A percentile compares a stretch with the other conserved stretches of the same genome.
phyloP scores from a whole-genome alignment of 2,329 filamentous ascomycete genomes.

The Diaporthe velutina region DNA sequence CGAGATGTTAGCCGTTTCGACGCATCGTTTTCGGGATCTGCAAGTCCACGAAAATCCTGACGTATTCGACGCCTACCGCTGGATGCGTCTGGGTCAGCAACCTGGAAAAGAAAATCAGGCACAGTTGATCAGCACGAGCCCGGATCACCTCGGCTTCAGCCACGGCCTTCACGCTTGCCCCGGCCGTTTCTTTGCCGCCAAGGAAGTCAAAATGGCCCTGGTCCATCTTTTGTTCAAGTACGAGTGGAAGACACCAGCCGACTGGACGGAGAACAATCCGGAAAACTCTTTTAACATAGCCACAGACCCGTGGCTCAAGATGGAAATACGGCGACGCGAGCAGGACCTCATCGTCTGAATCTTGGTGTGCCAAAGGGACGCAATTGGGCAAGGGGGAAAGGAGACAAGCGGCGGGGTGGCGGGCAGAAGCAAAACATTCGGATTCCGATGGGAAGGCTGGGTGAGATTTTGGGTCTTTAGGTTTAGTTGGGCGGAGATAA shows the following conservation, averaged over 20 bases:
- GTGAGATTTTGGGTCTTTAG: too few relatives aligned
- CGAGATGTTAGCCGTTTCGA: background rate
- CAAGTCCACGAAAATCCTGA: conserved; percentile 44
- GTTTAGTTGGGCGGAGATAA: too few relatives aligned
- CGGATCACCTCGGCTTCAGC: conserved; percentile 53
- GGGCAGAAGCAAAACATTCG: too few relatives aligned
- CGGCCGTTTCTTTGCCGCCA: conserved; percentile 56
- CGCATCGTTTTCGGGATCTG: conserved; percentile 40
- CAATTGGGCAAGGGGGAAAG: too few relatives aligned
- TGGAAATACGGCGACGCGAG: background rate
- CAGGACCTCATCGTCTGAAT: background rate
- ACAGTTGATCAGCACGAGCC: conserved; percentile 51
- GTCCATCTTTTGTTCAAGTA: conserved; percentile 48
- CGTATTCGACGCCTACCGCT: conserved; percentile 47
- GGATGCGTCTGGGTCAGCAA: conserved; percentile 44
- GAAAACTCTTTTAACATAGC: conserved; percentile 9
- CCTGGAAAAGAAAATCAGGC: conserved; percentile 43
- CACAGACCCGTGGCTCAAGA: background rate
- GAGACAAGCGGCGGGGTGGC: too few relatives aligned
- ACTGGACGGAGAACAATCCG: conserved; percentile 30
- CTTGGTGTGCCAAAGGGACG: background rate
- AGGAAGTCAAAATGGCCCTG: conserved; percentile 54
- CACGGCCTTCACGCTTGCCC: conserved; percentile 57
- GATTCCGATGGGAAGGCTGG: too few relatives aligned
- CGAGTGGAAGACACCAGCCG: conserved; percentile 42